Conservation (phyloP, 768 basidiomycete genomes). For the Rubroboletus satanas region DNA sequence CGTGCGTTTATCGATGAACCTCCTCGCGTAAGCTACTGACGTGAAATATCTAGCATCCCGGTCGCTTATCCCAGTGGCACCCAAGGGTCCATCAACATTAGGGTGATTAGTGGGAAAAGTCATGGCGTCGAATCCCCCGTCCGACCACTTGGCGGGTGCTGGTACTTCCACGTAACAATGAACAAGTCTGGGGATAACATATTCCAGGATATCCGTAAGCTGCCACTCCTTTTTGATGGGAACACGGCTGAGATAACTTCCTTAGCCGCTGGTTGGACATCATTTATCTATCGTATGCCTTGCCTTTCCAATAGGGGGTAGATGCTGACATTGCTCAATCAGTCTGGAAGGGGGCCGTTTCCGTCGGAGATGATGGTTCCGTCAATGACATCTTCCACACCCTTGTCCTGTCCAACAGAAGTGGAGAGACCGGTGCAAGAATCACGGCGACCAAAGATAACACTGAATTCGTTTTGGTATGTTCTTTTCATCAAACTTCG, state of each 20-base stretch:
- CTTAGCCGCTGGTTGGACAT: constrained; percentile 80
- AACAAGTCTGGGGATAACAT: constrained; percentile 52
- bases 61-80: constrained; percentile 67
- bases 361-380: constrained; percentile 49
- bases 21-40: background rate
- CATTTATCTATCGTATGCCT: constrained; percentile 75
- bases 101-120: constrained; percentile 86
- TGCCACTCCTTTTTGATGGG: background rate
- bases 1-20: constrained; percentile 39
- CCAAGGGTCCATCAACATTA: constrained; percentile 66
- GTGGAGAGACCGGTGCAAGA: constrained; percentile 62
- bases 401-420: constrained; percentile 67
- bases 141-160: constrained; percentile 86
- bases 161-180: constrained; percentile 83
- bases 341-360: constrained; percentile 52
- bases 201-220: constrained; percentile 81
- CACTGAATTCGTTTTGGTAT: constrained; percentile 73
- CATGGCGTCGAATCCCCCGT: constrained; percentile 87
- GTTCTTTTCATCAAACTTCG: constrained; percentile 15
- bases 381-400: constrained; percentile 68
- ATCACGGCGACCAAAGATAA: constrained; percentile 55
- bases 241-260: background rate
- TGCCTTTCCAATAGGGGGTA: background rate
- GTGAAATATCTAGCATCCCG: constrained; percentile 51
- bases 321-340: constrained; percentile 4